Base-by-base conservation (phyloP, 257 asterid genomes). In the Petrea volubilis region DNA sequence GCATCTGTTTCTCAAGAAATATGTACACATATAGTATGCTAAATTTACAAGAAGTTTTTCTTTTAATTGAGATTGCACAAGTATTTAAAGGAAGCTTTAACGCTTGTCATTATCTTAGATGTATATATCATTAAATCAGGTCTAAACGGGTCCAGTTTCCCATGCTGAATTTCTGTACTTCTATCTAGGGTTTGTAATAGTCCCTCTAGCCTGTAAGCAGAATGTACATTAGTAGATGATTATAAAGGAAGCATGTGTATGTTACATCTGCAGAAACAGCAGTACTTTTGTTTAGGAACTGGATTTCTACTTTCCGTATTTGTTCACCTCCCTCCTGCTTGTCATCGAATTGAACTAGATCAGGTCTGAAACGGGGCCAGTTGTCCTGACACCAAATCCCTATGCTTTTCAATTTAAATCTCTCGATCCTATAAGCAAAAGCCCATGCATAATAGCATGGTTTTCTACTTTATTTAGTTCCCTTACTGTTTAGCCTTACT, bases 151-250 rank as follows among this genome's bases (percentile, higher is more conserved):
- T 21, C 29, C 14, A 21, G 10, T 18, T 51, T 2, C 14, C 14
- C 2, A 21, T 2, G 20, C 13, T 10, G 5, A 7, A 0, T 18
- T 51, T 28, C 29, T 41, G 49, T 41, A 13, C 28, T 33, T 18
- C 18, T 36, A 33, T 18, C 18, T 33, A 20, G 49, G 51, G 12
- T n/a, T 52, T 68, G 64, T 8, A 20, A 2, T 33, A 28, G 55
- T 50, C 57, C 43, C 65, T 67, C 47, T 27, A 63, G 65, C 77
- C 47, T 71, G 67, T 29, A 69, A 24, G 64, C 5, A 24, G 21
- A 71, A 71, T 2, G 20, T 17, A 6, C 11, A 20, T 49, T 59
- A 1, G 12, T 17, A 6, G 2, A 20, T 49, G 27, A 2, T 28
- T 28, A 0, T 3, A 8, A 28, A 57, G 40, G 41, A n/a, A 57